phyloP scores from a whole-genome alignment of 2,329 filamentous ascomycete species.

The Ascochyta clinopodiicola region DNA sequence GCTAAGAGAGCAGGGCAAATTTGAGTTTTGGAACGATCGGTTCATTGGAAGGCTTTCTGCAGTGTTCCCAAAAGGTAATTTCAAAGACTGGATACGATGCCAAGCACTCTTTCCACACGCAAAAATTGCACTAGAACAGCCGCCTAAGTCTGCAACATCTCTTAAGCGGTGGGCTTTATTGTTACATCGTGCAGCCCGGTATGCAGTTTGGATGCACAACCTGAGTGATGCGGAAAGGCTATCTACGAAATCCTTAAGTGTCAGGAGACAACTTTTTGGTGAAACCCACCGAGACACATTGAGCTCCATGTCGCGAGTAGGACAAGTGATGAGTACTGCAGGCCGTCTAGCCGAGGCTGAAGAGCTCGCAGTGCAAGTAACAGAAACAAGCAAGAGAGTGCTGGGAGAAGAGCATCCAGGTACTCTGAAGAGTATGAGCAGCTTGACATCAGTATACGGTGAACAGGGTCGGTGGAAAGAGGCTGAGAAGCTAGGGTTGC shows the following conservation, averaged over 20 bases:
- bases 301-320: neutral
- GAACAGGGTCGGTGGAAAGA: neutral
- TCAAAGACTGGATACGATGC: constrained; percentile 43
- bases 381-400: neutral
- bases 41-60: constrained; percentile 40
- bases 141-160: neutral
- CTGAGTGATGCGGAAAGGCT: neutral
- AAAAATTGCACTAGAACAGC: constrained; percentile 4
- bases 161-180: constrained; percentile 5
- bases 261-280: neutral
- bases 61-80: constrained; percentile 33
- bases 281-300: neutral
- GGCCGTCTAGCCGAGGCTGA: neutral
- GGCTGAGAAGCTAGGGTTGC: neutral
- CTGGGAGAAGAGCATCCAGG: neutral
- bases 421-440: neutral
- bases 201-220: neutral
- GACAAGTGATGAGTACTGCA: rapidly evolving
- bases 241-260: neutral
- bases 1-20: constrained; percentile 20
- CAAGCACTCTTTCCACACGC: constrained; percentile 42
- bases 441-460: neutral
- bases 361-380: neutral
- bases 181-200: constrained; percentile 14
- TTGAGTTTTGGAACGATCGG: constrained; percentile 38